Evolutionary conservation across 192 early-diverging fungal genomes (phyloP).

Genomic region (Coemansia sp.): DNA sequence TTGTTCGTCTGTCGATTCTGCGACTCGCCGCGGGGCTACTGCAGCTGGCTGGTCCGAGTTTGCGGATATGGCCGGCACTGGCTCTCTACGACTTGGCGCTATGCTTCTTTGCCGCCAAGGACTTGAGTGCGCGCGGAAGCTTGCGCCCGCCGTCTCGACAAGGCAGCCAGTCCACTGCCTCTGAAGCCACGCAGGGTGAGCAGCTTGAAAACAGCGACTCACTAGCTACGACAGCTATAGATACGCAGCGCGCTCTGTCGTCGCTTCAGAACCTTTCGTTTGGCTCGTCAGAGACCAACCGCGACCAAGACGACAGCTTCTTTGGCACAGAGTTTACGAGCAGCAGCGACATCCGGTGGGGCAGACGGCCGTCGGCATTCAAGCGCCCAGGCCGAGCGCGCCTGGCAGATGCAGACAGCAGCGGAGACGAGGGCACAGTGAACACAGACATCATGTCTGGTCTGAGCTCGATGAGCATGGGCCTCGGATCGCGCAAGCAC

Average conservation of each 20-base stretch:
- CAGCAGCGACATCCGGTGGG: neutral
- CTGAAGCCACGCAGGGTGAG: neutral
- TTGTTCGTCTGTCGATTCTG: conserved; percentile 13
- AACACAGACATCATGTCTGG: conserved; percentile 11
- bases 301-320: conserved; percentile 43
- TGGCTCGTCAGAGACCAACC: conserved; percentile 37
- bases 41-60: neutral
- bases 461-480: conserved; percentile 14
- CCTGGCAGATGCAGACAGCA: conserved; percentile 4
- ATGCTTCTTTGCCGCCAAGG: conserved; percentile 8
- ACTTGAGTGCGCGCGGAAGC: conserved; percentile 12
- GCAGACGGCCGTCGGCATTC: neutral
- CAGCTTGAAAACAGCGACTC: neutral
- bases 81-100: conserved; percentile 23
- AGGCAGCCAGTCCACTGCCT: neutral
- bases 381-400: neutral
- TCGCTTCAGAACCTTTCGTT: conserved; percentile 43
- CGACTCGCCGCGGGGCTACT: conserved; percentile 17
- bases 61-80: conserved; percentile 3
- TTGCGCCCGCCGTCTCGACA: conserved; percentile 16
- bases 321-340: conserved; percentile 13
- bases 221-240: neutral
- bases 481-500: neutral
- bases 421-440: conserved; percentile 23
- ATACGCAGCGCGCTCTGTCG: conserved; percentile 13